A percentile compares a stretch with the other conserved stretches of the same genome.
Evolutionary conservation across 495 filamentous ascomycete species (phyloP).

Genomic region (Niebla homalea): DNA sequence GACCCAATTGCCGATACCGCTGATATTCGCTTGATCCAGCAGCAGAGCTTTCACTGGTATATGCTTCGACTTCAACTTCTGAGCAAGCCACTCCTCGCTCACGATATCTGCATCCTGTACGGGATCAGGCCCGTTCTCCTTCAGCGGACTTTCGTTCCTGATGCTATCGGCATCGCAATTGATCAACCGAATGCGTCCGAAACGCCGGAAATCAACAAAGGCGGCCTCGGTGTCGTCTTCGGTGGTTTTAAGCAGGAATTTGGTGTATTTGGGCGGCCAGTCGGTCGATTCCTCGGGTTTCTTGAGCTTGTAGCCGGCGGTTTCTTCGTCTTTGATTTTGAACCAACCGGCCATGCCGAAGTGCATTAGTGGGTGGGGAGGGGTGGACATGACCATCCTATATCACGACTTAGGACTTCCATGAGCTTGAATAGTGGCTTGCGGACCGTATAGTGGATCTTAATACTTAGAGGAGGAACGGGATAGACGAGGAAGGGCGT

Average conservation of each 20-base stretch:
- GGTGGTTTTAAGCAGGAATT: slow-evolving; percentile 61
- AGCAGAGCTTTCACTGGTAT: slow-evolving; percentile 79
- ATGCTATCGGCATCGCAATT: slow-evolving; percentile 67
- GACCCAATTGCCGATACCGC: slow-evolving; percentile 95
- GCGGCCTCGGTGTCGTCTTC: slow-evolving; percentile 55
- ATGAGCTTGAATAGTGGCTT: too few relatives aligned
- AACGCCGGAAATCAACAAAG: slow-evolving; percentile 68
- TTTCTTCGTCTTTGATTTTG: slow-evolving; percentile 62
- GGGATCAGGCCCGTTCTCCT: slow-evolving; percentile 88
- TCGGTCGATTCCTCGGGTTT: slow-evolving; percentile 40
- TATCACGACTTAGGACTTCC: too few relatives aligned
- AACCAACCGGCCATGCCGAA: slow-evolving; percentile 87
- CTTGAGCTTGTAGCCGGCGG: slow-evolving; percentile 61
- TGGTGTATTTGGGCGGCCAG: slow-evolving; percentile 89
- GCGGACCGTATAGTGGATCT: too few relatives aligned
- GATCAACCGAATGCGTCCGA: slow-evolving; percentile 67
- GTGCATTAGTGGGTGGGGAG: slow-evolving; percentile 85
- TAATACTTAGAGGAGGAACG: too few relatives aligned
- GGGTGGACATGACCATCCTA: slow-evolving; percentile 48
- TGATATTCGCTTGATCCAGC: slow-evolving; percentile 78
- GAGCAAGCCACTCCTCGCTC: slow-evolving; percentile 53
- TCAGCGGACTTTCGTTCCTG: slow-evolving; percentile 60
- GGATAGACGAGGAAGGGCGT: too few relatives aligned
- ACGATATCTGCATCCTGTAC: slow-evolving; percentile 68
- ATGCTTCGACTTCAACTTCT: slow-evolving; percentile 57